Conservation (phyloP, 73 alveolate genomes). For the Tetrahymena malaccensis region DNA sequence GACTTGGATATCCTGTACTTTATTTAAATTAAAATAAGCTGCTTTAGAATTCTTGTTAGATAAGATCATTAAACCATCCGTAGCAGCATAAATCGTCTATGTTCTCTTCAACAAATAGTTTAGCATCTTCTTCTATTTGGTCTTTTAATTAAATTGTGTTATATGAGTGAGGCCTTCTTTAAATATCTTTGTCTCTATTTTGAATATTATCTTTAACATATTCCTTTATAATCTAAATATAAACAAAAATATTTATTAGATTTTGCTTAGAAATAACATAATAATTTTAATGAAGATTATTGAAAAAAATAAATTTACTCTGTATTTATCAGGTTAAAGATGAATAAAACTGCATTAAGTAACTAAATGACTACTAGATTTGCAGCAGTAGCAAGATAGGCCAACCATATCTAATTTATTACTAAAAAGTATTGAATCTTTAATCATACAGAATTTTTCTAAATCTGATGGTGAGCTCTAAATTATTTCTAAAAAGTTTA, state of each 20-base stretch:
- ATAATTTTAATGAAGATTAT: neutral
- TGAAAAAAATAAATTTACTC: neutral
- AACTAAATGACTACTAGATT: neutral
- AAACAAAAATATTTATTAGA: neutral
- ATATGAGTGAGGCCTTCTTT: neutral
- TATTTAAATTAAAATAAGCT: neutral
- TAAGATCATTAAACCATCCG: neutral
- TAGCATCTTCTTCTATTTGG: neutral
- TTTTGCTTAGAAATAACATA: no score
- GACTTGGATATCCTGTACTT: neutral
- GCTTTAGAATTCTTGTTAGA: neutral
- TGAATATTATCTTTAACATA: neutral
- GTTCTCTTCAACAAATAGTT: neutral
- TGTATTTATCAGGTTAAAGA: neutral
- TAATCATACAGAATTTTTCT: neutral
- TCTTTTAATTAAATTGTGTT: neutral
- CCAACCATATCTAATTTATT: neutral
- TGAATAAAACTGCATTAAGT: neutral
- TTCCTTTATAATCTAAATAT: neutral
- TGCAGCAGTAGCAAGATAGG: neutral
- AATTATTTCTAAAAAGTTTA: neutral
- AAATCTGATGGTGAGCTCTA: neutral
- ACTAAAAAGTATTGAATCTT: neutral
- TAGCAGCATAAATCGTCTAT: neutral
- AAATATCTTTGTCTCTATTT: neutral